Conservation (phyloP, 1,284 basidiomycete species). For the Ustilago nuda region DNA sequence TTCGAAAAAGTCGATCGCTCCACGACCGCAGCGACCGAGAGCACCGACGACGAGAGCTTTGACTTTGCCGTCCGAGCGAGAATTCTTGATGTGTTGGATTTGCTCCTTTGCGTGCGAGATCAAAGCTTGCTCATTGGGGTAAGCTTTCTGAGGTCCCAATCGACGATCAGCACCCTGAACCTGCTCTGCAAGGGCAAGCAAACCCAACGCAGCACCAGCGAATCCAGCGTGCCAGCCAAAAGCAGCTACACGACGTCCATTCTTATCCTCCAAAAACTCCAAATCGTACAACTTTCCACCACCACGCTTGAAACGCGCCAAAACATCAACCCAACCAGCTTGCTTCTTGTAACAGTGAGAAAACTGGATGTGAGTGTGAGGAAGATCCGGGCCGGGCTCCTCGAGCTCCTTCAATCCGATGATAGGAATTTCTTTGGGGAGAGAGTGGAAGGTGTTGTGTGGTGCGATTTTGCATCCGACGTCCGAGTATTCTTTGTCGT, state of each 20-base stretch:
- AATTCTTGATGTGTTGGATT: constrained; percentile 74
- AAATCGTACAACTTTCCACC: constrained; percentile 93
- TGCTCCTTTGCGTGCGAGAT: constrained; percentile 71
- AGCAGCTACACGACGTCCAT: constrained; percentile 92
- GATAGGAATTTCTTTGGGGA: constrained; percentile 82
- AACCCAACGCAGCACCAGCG: constrained; percentile 93
- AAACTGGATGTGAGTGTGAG: constrained; percentile 93
- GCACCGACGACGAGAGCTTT: constrained; percentile 96
- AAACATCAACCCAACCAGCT: constrained; percentile 89
- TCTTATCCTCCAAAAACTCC: constrained; percentile 91
- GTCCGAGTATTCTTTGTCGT: constrained; percentile 80
- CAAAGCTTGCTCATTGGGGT: constrained; percentile 73
- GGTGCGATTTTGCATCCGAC: constrained; percentile 89
- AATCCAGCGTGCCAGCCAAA: constrained; percentile 99
- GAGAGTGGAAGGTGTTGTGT: constrained; percentile 89
- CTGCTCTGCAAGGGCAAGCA: constrained; percentile 79
- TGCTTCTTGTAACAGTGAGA: constrained; percentile 99
- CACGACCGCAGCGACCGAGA: constrained; percentile 93
- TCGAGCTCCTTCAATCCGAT: constrained; percentile 94
- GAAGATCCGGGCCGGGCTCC: constrained; percentile 71
- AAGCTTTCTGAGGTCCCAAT: constrained; percentile 80
- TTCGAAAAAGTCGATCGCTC: constrained; percentile 92
- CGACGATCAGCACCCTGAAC: constrained; percentile 40
- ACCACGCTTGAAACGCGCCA: constrained; percentile 87
- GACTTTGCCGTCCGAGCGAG: constrained; percentile 75